Conservation (phyloP, 2,329 filamentous ascomycete genomes). For the Fusarium staphyleae region DNA sequence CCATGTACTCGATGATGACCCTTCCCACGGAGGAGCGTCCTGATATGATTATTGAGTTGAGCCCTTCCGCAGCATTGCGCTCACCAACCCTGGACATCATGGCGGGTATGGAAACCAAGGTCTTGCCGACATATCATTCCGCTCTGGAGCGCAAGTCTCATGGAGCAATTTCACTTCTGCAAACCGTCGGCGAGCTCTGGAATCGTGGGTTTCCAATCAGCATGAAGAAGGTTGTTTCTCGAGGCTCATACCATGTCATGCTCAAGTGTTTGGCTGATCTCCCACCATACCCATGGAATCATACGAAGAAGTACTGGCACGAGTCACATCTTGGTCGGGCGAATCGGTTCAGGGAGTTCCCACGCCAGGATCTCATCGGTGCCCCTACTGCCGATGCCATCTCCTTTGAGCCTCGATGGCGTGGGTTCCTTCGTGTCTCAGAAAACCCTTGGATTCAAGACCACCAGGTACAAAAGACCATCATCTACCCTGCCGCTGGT, state of each 20-base stretch:
- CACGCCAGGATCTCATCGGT: constrained; percentile 60
- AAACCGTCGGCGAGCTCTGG: constrained; percentile 49
- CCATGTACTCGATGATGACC: constrained; percentile 48
- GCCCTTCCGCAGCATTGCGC: constrained; percentile 49
- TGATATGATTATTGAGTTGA: constrained; percentile 51
- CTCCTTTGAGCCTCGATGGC: constrained; percentile 57
- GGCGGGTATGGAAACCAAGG: constrained; percentile 11
- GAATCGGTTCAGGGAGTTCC: constrained; percentile 53
- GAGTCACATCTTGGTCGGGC: constrained; percentile 56
- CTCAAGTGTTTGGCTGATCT: constrained; percentile 53
- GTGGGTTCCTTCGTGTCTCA: constrained; percentile 55
- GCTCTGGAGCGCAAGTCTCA: constrained; percentile 40
- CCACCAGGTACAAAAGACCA: constrained; percentile 58
- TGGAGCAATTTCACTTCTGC: constrained; percentile 40
- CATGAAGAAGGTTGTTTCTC: constrained; percentile 43
- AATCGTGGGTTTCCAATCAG: constrained; percentile 43
- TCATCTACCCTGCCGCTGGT: constrained; percentile 59
- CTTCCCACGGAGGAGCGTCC: constrained; percentile 41
- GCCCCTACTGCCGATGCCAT: constrained; percentile 53
- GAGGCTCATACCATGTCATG: constrained; percentile 9
- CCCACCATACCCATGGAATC: constrained; percentile 63
- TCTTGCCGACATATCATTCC: constrained; percentile 36
- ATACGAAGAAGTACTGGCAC: constrained; percentile 60
- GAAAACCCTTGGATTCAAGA: constrained; percentile 62
- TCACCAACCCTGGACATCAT: constrained; percentile 50